These are phyloP conservation scores for Cladophialophora carrionii DNA, from an alignment of 2,329 filamentous ascomycete genomes.

Conservation along the genomic window DNA sequence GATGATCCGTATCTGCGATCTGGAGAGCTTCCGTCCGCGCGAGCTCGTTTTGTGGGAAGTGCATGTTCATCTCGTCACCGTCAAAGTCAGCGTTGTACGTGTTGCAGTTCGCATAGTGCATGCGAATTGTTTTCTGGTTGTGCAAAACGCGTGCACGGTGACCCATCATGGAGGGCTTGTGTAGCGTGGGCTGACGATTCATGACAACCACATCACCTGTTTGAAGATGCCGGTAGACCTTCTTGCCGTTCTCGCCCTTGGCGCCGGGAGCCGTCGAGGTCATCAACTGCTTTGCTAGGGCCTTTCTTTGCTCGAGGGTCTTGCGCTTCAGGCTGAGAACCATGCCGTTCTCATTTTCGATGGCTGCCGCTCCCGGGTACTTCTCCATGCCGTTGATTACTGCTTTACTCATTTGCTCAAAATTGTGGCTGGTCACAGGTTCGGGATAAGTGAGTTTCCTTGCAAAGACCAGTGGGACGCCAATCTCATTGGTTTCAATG, in stretches of 20 bases:
- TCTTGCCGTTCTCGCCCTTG: slow-evolving; percentile 83
- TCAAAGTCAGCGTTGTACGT: slow-evolving; percentile 99
- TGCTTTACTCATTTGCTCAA: slow-evolving; percentile 90
- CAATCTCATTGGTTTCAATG: slow-evolving; percentile 98
- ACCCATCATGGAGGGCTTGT: slow-evolving; percentile 99
- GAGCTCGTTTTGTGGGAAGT: slow-evolving; percentile 96
- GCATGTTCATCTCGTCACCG: slow-evolving; percentile 99
- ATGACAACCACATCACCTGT: slow-evolving; percentile 97
- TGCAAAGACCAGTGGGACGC: slow-evolving; percentile 96
- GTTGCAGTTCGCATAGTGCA: slow-evolving; percentile 99
- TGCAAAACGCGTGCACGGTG: slow-evolving; percentile 89
- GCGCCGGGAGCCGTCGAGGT: slow-evolving; percentile 76
- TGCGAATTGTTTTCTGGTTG: slow-evolving; percentile 95
- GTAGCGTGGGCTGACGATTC: slow-evolving; percentile 96
- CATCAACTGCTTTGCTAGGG: slow-evolving; percentile 88
- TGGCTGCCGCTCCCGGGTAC: slow-evolving; percentile 91
- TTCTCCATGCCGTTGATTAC: slow-evolving; percentile 92
- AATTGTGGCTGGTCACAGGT: slow-evolving; percentile 96
- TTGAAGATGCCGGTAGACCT: slow-evolving; percentile 92
- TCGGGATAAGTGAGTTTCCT: slow-evolving; percentile 95
- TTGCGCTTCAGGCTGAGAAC: slow-evolving; percentile 86
- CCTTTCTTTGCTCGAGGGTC: slow-evolving; percentile 81
- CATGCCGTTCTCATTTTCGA: slow-evolving; percentile 94
- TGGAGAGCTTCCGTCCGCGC: slow-evolving; percentile 89
- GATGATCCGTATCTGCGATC: slow-evolving; percentile 94